phyloP scores from a whole-genome alignment of 2,329 filamentous ascomycete genomes.

The Pseudocercospora macadamiae region DNA sequence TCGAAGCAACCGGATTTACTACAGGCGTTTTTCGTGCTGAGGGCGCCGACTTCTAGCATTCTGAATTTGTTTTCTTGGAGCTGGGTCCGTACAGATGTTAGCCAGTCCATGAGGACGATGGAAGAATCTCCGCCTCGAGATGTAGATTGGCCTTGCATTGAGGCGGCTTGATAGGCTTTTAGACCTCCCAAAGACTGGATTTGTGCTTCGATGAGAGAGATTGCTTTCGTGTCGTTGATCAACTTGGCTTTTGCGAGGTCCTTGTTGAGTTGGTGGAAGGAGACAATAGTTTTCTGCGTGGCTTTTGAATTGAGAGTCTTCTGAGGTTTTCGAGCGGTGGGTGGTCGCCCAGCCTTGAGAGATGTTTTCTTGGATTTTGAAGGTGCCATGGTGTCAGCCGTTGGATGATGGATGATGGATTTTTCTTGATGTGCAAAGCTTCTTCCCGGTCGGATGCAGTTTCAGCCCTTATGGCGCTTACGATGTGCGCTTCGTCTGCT shows the following conservation, averaged over 20 bases:
- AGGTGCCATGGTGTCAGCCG: not conserved
- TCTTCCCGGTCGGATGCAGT: too few species aligned
- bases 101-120: constrained; percentile 62
- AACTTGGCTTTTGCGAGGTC: constrained; percentile 55
- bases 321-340: constrained; percentile 40
- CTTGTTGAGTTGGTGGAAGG: constrained; percentile 64
- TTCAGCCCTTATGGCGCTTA: too few species aligned
- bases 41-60: constrained; percentile 85
- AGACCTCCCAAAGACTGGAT: constrained; percentile 63
- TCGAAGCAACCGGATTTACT: constrained; percentile 71
- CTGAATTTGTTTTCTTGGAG: constrained; percentile 47
- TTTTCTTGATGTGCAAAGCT: too few species aligned
- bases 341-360: constrained; percentile 46
- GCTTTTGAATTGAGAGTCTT: constrained; percentile 58
- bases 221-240: constrained; percentile 40
- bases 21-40: constrained; percentile 84
- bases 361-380: constrained; percentile 8
- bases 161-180: constrained; percentile 63
- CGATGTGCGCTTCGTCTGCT: too few species aligned
- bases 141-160: constrained; percentile 63
- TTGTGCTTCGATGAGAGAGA: constrained; percentile 45
- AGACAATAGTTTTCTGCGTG: constrained; percentile 61
- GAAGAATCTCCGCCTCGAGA: constrained; percentile 67
- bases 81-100: constrained; percentile 33
- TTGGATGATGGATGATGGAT: not conserved